Evolutionary conservation across 768 basidiomycete genomes (phyloP).

Genomic region (Lyophyllum semitale): DNA sequence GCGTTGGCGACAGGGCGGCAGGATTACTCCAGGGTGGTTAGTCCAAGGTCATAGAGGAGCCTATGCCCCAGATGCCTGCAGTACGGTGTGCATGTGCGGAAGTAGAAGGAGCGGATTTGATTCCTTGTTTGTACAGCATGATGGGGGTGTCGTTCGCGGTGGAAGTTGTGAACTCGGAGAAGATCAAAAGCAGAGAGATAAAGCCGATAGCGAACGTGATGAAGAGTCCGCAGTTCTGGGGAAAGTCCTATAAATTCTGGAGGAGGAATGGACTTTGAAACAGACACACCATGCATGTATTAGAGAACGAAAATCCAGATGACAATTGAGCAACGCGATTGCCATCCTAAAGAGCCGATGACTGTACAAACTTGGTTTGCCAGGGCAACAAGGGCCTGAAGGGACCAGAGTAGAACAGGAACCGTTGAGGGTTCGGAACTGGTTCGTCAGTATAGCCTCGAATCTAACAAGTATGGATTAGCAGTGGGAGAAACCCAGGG

Average conservation of each 20-base stretch:
- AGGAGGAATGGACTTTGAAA: no score
- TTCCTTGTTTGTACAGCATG: constrained; percentile 66
- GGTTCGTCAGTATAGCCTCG: constrained; percentile 73
- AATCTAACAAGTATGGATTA: no score
- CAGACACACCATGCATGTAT: no score
- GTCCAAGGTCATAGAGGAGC: no score
- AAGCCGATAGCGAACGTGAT: constrained; percentile 66
- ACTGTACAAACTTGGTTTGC: no score
- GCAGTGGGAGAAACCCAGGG: no score
- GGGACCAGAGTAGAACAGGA: constrained; percentile 61
- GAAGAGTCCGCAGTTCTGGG: constrained; percentile 68
- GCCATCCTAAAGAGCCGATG: constrained; percentile 60
- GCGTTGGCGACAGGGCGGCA: no score
- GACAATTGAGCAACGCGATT: constrained; percentile 47
- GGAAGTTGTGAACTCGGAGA: constrained; percentile 57
- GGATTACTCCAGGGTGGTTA: no score
- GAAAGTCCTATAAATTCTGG: not conserved
- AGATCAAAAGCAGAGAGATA: constrained; percentile 52
- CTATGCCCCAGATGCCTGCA: no score
- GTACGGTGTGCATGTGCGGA: constrained; percentile 29
- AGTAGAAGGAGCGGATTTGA: constrained; percentile 23
- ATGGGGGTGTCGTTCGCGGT: constrained; percentile 38
- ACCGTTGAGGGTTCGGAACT: constrained; percentile 73
- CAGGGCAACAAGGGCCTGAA: no score
- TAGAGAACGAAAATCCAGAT: no score